Evolutionary conservation across 139 green algal genomes (phyloP).

Genomic region (Desmodesmus armatus): DNA sequence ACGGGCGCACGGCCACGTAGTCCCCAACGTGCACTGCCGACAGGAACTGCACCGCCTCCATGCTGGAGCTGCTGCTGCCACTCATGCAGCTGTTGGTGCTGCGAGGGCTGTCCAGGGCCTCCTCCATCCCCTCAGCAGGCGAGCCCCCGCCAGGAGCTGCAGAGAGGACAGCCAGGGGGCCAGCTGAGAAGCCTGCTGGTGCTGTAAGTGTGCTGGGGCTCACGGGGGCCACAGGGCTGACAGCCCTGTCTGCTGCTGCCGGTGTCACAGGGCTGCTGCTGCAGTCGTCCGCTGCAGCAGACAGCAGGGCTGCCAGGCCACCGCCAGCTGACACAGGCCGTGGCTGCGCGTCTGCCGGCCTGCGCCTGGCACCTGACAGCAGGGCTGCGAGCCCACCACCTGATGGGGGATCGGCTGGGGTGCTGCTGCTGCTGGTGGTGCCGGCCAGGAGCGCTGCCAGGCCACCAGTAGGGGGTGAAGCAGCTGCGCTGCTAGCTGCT

Average conservation of each 20-base stretch:
- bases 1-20: constrained; percentile 17
- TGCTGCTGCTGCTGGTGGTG: neutral
- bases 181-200: too few species aligned
- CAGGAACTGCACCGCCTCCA: constrained; percentile 18
- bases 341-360: too few species aligned
- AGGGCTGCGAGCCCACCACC: neutral
- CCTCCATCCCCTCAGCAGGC: neutral
- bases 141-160: neutral
- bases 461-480: too few species aligned
- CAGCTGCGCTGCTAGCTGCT: too few species aligned
- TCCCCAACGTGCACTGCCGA: constrained; percentile 30
- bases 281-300: neutral
- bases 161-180: neutral
- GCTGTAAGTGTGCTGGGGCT: neutral
- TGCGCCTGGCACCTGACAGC: neutral
- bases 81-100: neutral
- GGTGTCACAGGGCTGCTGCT: neutral
- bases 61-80: neutral
- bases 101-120: neutral
- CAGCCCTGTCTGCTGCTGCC: neutral
- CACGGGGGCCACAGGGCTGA: too few species aligned
- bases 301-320: too few species aligned
- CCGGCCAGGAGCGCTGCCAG: neutral
- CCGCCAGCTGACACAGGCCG: too few species aligned
- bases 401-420: too few species aligned